phyloP scores from a whole-genome alignment of 805 yeast genomes.

The Cyberlindnera xishuangbannaensis region DNA sequence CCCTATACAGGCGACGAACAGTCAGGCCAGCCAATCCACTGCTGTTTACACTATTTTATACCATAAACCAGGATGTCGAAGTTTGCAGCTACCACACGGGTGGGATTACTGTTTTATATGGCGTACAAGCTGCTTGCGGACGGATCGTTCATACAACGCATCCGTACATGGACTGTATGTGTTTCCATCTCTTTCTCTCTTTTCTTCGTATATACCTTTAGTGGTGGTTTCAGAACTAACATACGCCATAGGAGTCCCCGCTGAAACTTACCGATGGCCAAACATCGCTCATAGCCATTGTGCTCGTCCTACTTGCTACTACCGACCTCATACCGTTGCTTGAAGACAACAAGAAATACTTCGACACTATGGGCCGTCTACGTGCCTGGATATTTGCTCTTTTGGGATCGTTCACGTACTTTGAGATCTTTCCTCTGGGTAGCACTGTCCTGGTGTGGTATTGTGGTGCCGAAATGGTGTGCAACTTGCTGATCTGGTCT shows the following conservation, averaged over 20 bases:
- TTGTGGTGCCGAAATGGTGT: constrained; percentile 3
- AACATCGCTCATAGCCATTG: background rate
- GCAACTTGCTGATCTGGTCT: constrained; percentile 3
- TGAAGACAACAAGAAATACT: constrained; percentile 7
- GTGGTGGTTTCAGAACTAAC: no score
- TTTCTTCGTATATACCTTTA: no score
- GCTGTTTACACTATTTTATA: no score
- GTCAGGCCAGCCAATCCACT: no score
- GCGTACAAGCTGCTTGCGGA: constrained; percentile 5
- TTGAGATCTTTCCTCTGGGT: background rate
- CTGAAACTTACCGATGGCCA: constrained; percentile 3
- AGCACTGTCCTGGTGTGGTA: constrained; percentile 1
- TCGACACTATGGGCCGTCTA: constrained; percentile 3
- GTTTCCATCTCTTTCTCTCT: background rate
- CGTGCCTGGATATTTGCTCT: constrained; percentile 3
- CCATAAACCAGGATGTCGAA: no score
- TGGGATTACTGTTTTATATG: constrained; percentile 1
- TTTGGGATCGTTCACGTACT: constrained; percentile 3
- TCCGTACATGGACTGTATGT: constrained; percentile 6
- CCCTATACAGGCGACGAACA: no score
- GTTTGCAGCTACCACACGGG: constrained; percentile 3
- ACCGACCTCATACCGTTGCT: constrained; percentile 7
- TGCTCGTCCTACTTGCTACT: constrained; percentile 2
- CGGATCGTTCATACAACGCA: constrained; percentile 1
- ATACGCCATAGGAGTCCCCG: constrained; percentile 1